Evolutionary conservation across 257 asterid species (phyloP).

Genomic region (Nicotiana tomentosiformis): DNA sequence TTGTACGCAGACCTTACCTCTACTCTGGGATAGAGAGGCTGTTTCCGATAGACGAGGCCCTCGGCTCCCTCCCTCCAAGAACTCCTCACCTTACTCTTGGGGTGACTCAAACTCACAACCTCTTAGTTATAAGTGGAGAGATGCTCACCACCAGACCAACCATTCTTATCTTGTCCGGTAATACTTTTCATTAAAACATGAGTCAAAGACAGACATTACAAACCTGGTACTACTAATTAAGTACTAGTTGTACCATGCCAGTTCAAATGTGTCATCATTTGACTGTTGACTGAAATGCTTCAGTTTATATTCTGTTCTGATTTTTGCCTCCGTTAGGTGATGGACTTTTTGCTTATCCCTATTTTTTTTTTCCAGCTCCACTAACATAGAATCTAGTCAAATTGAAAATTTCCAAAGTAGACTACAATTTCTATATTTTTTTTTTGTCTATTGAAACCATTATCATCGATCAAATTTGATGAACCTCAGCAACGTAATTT

Average conservation of each 20-base stretch:
- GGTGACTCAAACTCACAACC: no score
- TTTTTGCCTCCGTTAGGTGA: neutral
- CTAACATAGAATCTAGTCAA: neutral
- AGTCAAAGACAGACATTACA: neutral
- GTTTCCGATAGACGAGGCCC: no score
- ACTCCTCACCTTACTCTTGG: no score
- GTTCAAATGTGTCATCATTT: neutral
- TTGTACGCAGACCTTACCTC: no score
- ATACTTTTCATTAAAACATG: neutral
- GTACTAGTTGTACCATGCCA: neutral
- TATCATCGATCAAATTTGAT: neutral
- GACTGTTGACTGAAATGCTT: conserved; percentile 8
- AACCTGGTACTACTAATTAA: neutral
- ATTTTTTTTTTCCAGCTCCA: neutral
- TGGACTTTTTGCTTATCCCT: neutral
- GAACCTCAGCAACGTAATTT: neutral
- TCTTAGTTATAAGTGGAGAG: no score
- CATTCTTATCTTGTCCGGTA: no score
- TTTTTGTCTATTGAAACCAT: neutral
- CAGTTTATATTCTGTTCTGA: neutral
- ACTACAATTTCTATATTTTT: neutral
- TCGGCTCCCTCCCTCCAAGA: no score
- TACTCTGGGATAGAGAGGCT: no score
- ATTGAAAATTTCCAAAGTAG: neutral
- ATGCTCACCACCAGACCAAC: no score